Evolutionary conservation across 2,329 filamentous ascomycete genomes (phyloP), one percentile per base, ranked within the genome.

Genomic region (Monilinia vaccinii-corymbosi): DNA sequence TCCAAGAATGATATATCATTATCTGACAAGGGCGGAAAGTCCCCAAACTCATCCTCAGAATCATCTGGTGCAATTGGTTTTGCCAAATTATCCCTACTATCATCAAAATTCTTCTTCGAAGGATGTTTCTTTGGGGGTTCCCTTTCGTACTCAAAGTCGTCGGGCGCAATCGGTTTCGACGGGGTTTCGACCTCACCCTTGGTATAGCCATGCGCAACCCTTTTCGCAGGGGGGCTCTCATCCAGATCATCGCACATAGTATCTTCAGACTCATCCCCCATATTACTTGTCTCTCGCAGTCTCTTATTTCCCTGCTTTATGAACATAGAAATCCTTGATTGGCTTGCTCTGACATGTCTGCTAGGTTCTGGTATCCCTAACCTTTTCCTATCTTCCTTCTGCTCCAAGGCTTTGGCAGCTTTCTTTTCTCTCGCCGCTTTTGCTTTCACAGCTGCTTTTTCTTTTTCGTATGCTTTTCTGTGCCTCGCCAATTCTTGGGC

Each of bases 291-390:
- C 32, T 66, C 61, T 50, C 64, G 36, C 61, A 64, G 64, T 42
- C 68, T 62, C 63, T 71, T 64, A 4, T 48, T 61, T 1, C 64
- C 63, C 49, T 47, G 55, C 40, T 73, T 71, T 9, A 81, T 71
- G 60, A 85, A 85, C 40, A 76, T 69, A 21, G 80, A 74, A 63
- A 86, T 82, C 0, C 78, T 81, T 46, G 78, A 78, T 68, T 85
- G 83, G 38, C 82, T 84, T 0, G 82, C 78, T 40, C 77, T 75
- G 5, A 82, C 79, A 53, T 62, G 65, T 62, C 58, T 66, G 14
- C 74, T 75, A n/a, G 81, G 75, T 5, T 83, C 71, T 16, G 83
- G 83, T 61, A 82, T 60, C 0, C 82, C 79, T 58, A 75, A 77
- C 63, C 74, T 78, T 66, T 73, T 79, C 71, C 77, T 81, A 56